Percentiles rank a stretch among this genome's conserved stretches.
phyloP scores from a whole-genome alignment of 2,329 filamentous ascomycete species.

The Penicillium decumbens region DNA sequence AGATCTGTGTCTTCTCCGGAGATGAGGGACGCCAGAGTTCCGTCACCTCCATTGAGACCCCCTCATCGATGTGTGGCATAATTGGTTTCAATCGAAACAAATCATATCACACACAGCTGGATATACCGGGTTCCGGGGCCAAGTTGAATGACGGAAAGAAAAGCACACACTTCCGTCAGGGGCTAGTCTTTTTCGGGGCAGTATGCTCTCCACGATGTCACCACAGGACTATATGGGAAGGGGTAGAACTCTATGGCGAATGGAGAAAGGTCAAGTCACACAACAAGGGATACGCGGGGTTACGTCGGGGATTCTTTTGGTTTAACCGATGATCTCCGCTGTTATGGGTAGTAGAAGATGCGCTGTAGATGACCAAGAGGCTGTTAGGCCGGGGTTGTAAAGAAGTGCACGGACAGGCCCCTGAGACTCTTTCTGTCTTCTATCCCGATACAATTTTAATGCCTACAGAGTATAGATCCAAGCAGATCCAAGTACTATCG shows the following conservation, averaged over 20 bases:
- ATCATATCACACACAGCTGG: neutral
- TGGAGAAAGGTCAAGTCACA: conserved; percentile 5
- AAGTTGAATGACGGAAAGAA: neutral
- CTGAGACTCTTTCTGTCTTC: neutral
- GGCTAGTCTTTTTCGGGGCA: neutral
- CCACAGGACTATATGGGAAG: neutral
- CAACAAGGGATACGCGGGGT: conserved; percentile 11
- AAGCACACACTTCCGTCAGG: neutral
- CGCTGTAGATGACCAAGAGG: neutral
- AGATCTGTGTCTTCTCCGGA: conserved; percentile 65
- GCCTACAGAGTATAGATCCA: neutral
- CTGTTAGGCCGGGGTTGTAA: neutral
- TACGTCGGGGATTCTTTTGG: conserved; percentile 11
- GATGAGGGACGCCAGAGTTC: conserved; percentile 68
- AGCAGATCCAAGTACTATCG: neutral
- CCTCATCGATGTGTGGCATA: conserved; percentile 23
- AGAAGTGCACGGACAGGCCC: neutral
- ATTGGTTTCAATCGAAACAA: neutral
- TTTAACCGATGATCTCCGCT: conserved; percentile 18
- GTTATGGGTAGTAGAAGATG: conserved; percentile 11
- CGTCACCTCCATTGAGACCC: conserved; percentile 16
- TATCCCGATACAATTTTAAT: neutral
- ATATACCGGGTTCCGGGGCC: neutral
- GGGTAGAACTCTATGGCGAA: conserved; percentile 7
- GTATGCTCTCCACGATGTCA: neutral